Conservation (phyloP, 176 grass and related monocot genomes). For the Raddia guianensis region DNA sequence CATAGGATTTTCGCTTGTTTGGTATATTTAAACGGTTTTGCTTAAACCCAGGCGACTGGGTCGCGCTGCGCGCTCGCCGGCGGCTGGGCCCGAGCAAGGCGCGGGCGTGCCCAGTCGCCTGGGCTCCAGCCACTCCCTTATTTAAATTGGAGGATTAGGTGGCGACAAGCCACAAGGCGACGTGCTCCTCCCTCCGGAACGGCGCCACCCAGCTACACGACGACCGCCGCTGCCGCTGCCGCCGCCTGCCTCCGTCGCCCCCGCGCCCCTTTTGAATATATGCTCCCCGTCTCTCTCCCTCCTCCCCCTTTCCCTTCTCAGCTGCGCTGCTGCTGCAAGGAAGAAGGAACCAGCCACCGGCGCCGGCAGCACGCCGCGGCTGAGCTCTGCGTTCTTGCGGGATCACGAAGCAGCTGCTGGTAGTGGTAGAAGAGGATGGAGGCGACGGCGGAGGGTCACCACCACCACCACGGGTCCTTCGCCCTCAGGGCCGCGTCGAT, state of each 20-base stretch:
- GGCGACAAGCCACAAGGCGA: slow-evolving; percentile 49
- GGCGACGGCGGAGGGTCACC: slow-evolving; percentile 33
- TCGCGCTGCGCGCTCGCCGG: too few relatives aligned
- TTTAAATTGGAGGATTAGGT: slow-evolving; percentile 37
- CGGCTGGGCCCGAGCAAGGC: too few relatives aligned
- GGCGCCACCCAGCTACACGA: slow-evolving; percentile 29
- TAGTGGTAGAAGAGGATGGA: slow-evolving; percentile 26
- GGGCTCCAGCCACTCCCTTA: too few relatives aligned
- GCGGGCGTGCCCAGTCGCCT: too few relatives aligned
- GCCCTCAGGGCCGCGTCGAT: slow-evolving; percentile 33
- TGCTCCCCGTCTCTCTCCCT: too few relatives aligned
- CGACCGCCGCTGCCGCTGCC: slow-evolving; percentile 30
- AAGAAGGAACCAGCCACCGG: neutral
- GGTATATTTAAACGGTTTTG: slow-evolving; percentile 36
- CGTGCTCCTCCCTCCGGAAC: slow-evolving; percentile 41
- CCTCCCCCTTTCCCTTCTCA: neutral
- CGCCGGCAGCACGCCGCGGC: neutral
- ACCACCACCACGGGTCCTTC: slow-evolving; percentile 27
- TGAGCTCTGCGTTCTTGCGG: neutral
- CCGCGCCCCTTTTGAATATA: neutral
- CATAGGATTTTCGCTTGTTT: neutral
- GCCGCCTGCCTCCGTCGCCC: slow-evolving; percentile 6
- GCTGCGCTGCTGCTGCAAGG: neutral
- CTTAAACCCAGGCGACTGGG: too few relatives aligned
- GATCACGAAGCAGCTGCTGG: neutral